Percentiles rank a stretch among this genome's conserved stretches.
Evolutionary conservation across 352 stramenopile species (phyloP).

Genomic region (Globisporangium cederbergense): DNA sequence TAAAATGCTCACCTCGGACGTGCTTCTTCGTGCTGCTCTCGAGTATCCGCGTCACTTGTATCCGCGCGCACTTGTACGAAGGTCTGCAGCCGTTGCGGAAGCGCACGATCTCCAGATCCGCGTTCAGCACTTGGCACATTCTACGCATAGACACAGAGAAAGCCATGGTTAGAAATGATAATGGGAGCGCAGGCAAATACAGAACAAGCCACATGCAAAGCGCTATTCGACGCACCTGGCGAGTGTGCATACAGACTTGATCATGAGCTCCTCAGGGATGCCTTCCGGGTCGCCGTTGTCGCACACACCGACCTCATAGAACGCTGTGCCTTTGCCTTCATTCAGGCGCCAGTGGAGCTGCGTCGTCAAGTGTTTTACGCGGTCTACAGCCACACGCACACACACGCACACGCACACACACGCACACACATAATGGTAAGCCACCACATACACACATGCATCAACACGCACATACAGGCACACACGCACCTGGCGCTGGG

Average conservation of each 20-base stretch:
- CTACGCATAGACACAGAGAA: constrained; percentile 18
- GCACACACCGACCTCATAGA: constrained; percentile 87
- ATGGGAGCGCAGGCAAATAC: background rate
- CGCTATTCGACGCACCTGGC: constrained; percentile 24
- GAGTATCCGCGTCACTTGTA: constrained; percentile 49
- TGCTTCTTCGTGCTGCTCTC: constrained; percentile 56
- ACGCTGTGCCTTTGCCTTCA: constrained; percentile 76
- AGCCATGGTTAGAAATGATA: background rate
- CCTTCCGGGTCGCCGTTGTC: constrained; percentile 80
- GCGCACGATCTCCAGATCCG: constrained; percentile 57
- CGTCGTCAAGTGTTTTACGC: constrained; percentile 84
- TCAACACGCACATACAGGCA: background rate
- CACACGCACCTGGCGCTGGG: constrained; percentile 34
- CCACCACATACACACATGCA: background rate
- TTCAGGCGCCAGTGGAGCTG: constrained; percentile 91
- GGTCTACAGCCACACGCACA: constrained; percentile 29
- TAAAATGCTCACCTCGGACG: constrained; percentile 37
- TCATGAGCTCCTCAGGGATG: constrained; percentile 60
- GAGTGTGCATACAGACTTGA: constrained; percentile 69
- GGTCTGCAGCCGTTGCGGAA: constrained; percentile 44
- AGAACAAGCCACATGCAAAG: background rate
- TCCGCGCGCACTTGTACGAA: constrained; percentile 34
- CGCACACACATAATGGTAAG: background rate
- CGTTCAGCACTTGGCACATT: constrained; percentile 75
- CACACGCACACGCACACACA: background rate